Conservation (phyloP, 176 grass and related monocot species). For the Musa beccarii region DNA sequence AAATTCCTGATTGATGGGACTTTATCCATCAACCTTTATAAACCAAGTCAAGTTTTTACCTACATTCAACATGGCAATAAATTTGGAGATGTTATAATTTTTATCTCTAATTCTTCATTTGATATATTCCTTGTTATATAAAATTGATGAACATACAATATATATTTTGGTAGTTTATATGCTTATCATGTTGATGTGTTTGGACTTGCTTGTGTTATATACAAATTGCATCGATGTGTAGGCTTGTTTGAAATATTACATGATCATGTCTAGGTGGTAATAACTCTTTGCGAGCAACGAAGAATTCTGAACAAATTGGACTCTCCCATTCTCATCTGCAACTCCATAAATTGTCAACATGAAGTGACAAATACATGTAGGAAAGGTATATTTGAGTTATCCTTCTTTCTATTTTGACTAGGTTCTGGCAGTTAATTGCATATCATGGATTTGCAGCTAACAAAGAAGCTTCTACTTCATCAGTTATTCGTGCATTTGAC, state of each 20-base stretch:
- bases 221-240: neutral
- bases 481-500: slow-evolving; percentile 27
- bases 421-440: neutral
- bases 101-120: neutral
- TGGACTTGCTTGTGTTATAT: neutral
- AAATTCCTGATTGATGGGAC: no score
- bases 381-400: slow-evolving; percentile 5
- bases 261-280: slow-evolving; percentile 9
- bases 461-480: slow-evolving; percentile 15
- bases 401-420: neutral
- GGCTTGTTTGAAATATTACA: no score
- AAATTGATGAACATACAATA: neutral
- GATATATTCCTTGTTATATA: neutral
- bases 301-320: slow-evolving; percentile 4
- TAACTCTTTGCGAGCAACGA: slow-evolving; percentile 9
- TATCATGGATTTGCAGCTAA: slow-evolving; percentile 15
- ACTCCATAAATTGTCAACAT: slow-evolving; percentile 5
- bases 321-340: slow-evolving; percentile 26
- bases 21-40: no score
- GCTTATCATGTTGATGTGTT: neutral
- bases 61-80: no score
- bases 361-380: slow-evolving; percentile 18
- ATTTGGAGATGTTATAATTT: neutral
- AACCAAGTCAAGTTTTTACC: no score
- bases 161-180: no score